These are phyloP conservation scores for Paramyrothecium sp. DNA, from an alignment of 2,329 filamentous ascomycete genomes.

Conservation along the genomic window DNA sequence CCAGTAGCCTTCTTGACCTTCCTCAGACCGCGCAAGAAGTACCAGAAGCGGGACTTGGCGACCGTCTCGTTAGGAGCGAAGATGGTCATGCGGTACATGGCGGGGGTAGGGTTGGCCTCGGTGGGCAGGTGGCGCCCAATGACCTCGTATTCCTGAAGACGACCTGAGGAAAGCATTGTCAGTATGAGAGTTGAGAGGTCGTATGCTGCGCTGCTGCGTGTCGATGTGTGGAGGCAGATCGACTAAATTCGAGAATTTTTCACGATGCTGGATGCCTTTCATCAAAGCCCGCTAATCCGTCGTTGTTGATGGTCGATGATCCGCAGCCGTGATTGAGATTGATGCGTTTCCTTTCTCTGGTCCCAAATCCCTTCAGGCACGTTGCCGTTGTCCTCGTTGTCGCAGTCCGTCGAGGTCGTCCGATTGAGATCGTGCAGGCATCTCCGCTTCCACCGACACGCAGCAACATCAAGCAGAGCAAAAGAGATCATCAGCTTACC, in stretches of 20 bases:
- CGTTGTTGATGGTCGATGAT: too few relatives aligned
- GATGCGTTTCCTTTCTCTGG: too few relatives aligned
- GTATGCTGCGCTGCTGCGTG: slow-evolving; percentile 7
- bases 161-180: slow-evolving; percentile 62
- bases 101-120: slow-evolving; percentile 94
- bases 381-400: too few relatives aligned
- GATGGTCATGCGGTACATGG: slow-evolving; percentile 99
- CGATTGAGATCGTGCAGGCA: background rate
- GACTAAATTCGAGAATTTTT: background rate
- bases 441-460: background rate
- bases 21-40: slow-evolving; percentile 98
- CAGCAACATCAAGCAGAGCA: slow-evolving; percentile 12
- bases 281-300: too few relatives aligned
- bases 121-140: slow-evolving; percentile 99
- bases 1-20: slow-evolving; percentile 99
- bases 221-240: background rate
- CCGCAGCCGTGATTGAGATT: too few relatives aligned
- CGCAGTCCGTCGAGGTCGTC: background rate
- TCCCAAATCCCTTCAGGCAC: too few relatives aligned
- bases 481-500: slow-evolving; percentile 47
- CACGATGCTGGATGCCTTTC: too few relatives aligned
- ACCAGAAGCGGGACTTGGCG: slow-evolving; percentile 99
- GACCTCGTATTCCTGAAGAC: slow-evolving; percentile 99
- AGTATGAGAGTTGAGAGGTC: slow-evolving; percentile 20
- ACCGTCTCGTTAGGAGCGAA: slow-evolving; percentile 98